These are phyloP conservation scores for Aspergillus felis DNA, from an alignment of 2,329 filamentous ascomycete species.

Conservation along the genomic window DNA sequence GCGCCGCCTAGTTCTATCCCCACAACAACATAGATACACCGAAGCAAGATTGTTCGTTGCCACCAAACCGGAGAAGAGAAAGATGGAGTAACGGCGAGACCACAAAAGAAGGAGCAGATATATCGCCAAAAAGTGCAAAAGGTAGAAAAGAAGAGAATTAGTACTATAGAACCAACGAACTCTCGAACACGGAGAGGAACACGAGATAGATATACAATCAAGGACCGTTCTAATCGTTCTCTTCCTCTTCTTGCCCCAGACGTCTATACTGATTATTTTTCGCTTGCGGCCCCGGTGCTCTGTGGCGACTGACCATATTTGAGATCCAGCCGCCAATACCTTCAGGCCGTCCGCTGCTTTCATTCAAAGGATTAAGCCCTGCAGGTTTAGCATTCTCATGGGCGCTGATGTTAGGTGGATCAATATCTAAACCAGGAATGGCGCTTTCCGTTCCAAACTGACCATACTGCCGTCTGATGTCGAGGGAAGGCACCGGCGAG, in stretches of 20 bases:
- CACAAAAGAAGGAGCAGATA: background rate
- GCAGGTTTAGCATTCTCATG: constrained; percentile 48
- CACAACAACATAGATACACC: background rate
- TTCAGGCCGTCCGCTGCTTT: constrained; percentile 40
- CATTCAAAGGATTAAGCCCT: constrained; percentile 27
- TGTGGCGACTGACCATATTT: constrained; percentile 58
- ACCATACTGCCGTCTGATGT: constrained; percentile 53
- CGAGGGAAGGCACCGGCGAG: constrained; percentile 76
- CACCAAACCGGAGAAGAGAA: background rate
- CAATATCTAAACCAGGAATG: constrained; percentile 77
- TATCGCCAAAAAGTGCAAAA: constrained; percentile 3
- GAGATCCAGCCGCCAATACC: constrained; percentile 68
- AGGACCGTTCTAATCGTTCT: constrained; percentile 13
- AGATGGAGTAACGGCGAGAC: background rate
- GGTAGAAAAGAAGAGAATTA: constrained; percentile 2
- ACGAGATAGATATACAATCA: background rate
- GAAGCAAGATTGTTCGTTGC: background rate
- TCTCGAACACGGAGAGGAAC: background rate
- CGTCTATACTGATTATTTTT: constrained; percentile 42
- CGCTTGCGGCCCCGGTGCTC: constrained; percentile 33
- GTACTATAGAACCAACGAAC: background rate
- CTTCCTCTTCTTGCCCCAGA: constrained; percentile 46
- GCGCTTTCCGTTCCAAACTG: constrained; percentile 58
- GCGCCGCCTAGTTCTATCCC: background rate
- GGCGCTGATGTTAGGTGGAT: constrained; percentile 64